Evolutionary conservation across 2,329 filamentous ascomycete species (phyloP), one percentile per base, ranked within the genome.

Genomic region (Arthrobotrys sinensis): DNA sequence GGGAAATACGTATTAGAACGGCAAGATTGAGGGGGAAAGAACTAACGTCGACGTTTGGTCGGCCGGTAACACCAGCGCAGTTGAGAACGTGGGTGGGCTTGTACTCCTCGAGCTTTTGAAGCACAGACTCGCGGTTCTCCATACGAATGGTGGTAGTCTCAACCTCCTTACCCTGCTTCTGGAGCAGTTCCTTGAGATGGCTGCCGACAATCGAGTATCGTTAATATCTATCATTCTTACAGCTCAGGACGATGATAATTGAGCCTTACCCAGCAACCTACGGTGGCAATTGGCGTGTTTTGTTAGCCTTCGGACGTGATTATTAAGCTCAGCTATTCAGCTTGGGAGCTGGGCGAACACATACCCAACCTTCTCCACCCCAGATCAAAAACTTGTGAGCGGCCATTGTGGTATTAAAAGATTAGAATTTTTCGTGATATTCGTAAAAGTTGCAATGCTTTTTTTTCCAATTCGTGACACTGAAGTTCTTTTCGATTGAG

Each of bases 21-120:
- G 3, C n/a, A 12, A 36, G 11, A 11, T 45, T 12, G n/a, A 12
- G 8, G 48, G 28, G 28, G 12, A 21, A 14, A 2, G 3, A 38
- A 57, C 75, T 62, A 45, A 79, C 76, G 84, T 91, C 90, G 83
- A 91, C 89, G 80, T 91, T 92, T 79, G 90, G 90, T 24, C 89
- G 86, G 62, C 90, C 90, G 2, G 90, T 91, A 82, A 87, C 89
- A 78, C 90, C 90, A 57, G 90, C 90, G 77, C 88, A 89, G 83
- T 91, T 91, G 63, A 92, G 84, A 70, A 91, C 89, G 82, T 91
- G 89, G 2, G 89, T 91, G 21, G 90, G 90, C 83, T 88, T 88
- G 83, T 90, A 84, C 63, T 85, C 85, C 60, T 89, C 86, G 28
- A 92, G 86, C 82, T 89, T 87, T 62, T 76, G 76, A 55, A 88